Percentiles rank a stretch among this genome's conserved stretches.
Conservation (phyloP, 2,329 filamentous ascomycete genomes). For the Stagonosporopsis cucurbitacearum region DNA sequence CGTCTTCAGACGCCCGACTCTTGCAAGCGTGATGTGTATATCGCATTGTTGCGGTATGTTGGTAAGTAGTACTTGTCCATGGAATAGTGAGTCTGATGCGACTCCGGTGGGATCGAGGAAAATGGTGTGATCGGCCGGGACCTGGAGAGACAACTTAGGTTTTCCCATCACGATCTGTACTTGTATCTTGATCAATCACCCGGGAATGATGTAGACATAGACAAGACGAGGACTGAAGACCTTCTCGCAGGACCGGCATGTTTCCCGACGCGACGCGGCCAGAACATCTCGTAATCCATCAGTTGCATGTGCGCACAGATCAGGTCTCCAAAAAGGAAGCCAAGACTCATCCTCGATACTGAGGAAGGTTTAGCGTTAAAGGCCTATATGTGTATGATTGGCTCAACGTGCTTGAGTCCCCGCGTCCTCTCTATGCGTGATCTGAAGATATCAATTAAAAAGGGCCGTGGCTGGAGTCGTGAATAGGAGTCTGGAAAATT, state of each 20-base stretch:
- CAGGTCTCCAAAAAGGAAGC: conserved; percentile 5
- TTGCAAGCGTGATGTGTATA: conserved; percentile 10
- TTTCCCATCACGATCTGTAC: conserved; percentile 5
- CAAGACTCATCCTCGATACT: conserved; percentile 10
- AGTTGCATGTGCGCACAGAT: neutral
- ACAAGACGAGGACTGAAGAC: neutral
- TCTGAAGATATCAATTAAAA: neutral
- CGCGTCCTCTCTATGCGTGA: neutral
- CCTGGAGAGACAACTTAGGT: conserved; percentile 3
- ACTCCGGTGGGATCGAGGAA: neutral
- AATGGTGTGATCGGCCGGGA: conserved; percentile 10
- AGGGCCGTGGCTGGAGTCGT: neutral
- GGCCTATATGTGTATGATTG: neutral
- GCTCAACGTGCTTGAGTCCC: neutral
- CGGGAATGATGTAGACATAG: neutral
- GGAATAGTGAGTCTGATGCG: neutral
- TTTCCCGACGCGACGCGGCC: neutral
- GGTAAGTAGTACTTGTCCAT: conserved; percentile 3
- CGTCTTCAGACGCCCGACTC: conserved; percentile 5
- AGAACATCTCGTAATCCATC: conserved; percentile 5
- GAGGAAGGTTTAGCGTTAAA: neutral
- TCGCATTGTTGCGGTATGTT: conserved; percentile 6
- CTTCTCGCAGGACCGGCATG: neutral
- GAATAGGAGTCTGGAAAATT: neutral
- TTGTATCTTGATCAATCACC: neutral